Percentiles rank a stretch among this genome's conserved stretches.
These are phyloP conservation scores for Limtongozyma cylindracea DNA, from an alignment of 805 yeast genomes.

Conservation along the genomic window DNA sequence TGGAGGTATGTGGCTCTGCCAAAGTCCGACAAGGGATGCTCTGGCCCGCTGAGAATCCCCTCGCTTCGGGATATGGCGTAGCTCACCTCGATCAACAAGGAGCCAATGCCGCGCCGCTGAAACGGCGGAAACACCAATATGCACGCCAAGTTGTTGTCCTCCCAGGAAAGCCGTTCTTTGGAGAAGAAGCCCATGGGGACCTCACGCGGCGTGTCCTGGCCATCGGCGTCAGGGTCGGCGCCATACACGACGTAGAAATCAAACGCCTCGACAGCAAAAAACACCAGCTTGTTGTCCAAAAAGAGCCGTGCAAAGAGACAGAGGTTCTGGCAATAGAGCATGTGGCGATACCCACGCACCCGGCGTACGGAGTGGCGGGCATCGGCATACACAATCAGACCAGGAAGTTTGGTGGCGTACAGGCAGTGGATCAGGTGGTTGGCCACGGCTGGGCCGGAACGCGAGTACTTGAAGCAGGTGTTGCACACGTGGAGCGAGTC, in stretches of 20 bases:
- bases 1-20: conserved; percentile 50
- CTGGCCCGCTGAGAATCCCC: too few relatives aligned
- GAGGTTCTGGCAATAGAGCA: conserved; percentile 56
- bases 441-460: conserved; percentile 14
- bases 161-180: conserved; percentile 60
- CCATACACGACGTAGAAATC: conserved; percentile 61
- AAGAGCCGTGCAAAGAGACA: conserved; percentile 73
- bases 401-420: conserved; percentile 7
- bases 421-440: conserved; percentile 23
- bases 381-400: conserved; percentile 38
- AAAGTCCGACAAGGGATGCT: conserved; percentile 64
- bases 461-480: conserved; percentile 63
- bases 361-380: conserved; percentile 25
- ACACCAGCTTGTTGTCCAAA: conserved; percentile 73
- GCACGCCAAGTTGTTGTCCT: conserved; percentile 69
- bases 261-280: conserved; percentile 53
- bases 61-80: too few relatives aligned
- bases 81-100: conserved; percentile 59
- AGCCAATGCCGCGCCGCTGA: conserved; percentile 58
- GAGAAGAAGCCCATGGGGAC: conserved; percentile 64
- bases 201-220: conserved; percentile 1
- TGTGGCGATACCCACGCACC: conserved; percentile 39
- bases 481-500: conserved; percentile 50
- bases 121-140: conserved; percentile 82
- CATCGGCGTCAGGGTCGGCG: conserved; percentile 3